Percentiles rank a stretch among this genome's conserved stretches.
These are phyloP conservation scores for Ceriops tagal DNA, from an alignment of 345 rosid genomes.

Conservation along the genomic window DNA sequence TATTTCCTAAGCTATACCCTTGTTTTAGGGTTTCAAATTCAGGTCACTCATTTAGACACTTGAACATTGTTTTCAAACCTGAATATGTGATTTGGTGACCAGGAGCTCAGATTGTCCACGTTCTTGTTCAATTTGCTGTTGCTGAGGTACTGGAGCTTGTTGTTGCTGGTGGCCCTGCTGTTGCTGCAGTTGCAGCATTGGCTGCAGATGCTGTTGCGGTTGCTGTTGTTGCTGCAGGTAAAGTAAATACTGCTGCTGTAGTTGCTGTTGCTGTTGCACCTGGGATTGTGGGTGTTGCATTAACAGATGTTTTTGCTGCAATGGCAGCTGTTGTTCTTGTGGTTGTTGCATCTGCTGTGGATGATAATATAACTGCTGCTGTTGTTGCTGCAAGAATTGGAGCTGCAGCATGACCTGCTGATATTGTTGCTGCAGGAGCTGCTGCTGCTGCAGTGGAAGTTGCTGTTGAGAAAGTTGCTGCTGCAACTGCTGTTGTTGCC, in stretches of 20 bases:
- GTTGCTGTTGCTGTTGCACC: conserved; percentile 21
- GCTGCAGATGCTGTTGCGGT: conserved; percentile 9
- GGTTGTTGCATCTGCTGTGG: conserved; percentile 30
- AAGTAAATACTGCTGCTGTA: conserved; percentile 15
- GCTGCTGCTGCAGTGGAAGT: conserved; percentile 27
- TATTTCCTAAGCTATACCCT: not conserved
- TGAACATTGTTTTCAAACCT: conserved; percentile 13
- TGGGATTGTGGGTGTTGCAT: conserved; percentile 30
- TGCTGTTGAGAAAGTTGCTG: conserved; percentile 31
- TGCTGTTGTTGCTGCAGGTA: conserved; percentile 13
- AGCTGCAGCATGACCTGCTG: conserved; percentile 16
- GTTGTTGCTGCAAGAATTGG: conserved; percentile 19
- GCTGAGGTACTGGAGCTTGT: not conserved
- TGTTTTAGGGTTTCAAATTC: not conserved
- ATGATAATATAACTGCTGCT: conserved; percentile 28
- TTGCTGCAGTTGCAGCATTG: not conserved
- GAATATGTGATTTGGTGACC: conserved; percentile 23
- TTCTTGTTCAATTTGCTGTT: conserved; percentile 21
- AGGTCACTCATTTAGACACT: not conserved
- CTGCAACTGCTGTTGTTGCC: conserved; percentile 30
- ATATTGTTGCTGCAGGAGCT: conserved; percentile 14
- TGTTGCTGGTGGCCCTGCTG: conserved; percentile 13
- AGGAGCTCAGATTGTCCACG: conserved; percentile 26
- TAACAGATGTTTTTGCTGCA: conserved; percentile 17
- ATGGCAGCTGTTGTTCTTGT: conserved; percentile 37